These are phyloP conservation scores for Agaricus sinodeliciosus DNA, from an alignment of 768 basidiomycete species.

Conservation along the genomic window DNA sequence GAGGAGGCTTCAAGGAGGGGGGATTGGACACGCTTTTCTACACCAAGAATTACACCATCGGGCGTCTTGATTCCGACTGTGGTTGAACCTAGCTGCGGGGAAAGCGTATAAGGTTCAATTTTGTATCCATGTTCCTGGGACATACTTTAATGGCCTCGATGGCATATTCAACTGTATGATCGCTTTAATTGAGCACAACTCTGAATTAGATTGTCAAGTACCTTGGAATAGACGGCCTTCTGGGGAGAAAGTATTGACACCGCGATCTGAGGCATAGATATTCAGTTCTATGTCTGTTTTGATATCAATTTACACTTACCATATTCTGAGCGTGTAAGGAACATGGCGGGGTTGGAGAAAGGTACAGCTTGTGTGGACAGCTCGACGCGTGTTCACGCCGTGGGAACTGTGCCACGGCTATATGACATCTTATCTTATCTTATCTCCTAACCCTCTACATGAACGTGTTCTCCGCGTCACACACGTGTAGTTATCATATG, in stretches of 20 bases:
- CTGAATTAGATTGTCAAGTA: constrained; percentile 24
- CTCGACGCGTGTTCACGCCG: constrained; percentile 42
- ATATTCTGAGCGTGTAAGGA: constrained; percentile 94
- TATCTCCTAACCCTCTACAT: background rate
- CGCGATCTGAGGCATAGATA: constrained; percentile 56
- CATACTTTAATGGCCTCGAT: constrained; percentile 97
- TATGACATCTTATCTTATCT: constrained; percentile 28
- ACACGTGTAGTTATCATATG: background rate
- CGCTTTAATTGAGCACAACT: constrained; percentile 10
- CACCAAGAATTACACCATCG: constrained; percentile 86
- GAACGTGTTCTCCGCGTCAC: background rate
- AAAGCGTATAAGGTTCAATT: constrained; percentile 1
- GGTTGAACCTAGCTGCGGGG: constrained; percentile 90
- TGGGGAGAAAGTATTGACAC: constrained; percentile 98
- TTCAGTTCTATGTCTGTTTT: background rate
- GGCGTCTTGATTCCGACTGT: constrained; percentile 93
- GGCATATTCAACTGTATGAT: constrained; percentile 85
- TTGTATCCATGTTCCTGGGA: background rate
- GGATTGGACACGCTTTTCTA: constrained; percentile 98
- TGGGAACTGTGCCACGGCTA: constrained; percentile 27
- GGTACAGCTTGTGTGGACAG: constrained; percentile 25
- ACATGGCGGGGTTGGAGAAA: constrained; percentile 47
- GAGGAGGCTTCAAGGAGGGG: constrained; percentile 91
- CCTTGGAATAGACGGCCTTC: constrained; percentile 99
- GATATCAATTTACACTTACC: constrained; percentile 38